Base-by-base conservation (phyloP, 2,329 filamentous ascomycete species). In the Colletotrichum limetticola region DNA sequence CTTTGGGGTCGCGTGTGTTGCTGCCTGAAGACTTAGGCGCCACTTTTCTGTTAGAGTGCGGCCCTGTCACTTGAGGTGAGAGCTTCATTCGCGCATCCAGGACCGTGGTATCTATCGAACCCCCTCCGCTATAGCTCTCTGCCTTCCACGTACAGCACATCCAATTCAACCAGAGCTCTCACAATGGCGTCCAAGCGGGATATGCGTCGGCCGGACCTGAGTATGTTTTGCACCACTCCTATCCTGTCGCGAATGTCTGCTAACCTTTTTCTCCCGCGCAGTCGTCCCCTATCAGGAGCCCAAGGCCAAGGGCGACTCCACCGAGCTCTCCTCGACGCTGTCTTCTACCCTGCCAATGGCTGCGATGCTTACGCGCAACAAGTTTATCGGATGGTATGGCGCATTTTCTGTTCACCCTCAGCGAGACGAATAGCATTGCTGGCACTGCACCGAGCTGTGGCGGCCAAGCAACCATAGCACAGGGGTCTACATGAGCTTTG, bases 311-410 rank as follows among this genome's bases (percentile, higher is more conserved):
- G 89, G 88, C 79, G 88, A 90, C 24, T 78, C 86, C 75, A 85
- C 89, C 76, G 95, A 98, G 80, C 89, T 97, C 82, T 87, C 90
- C 66, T 92, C 93, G 83, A 94, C 88, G 32, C 79, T 92, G 68
- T 86, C 89, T 32, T 96, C 92, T 80, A 97, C 95, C 46, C 87
- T 98, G 80, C 96, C 96, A 72, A 98, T 98, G 96, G 95, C 94
- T 71, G 95, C 95, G 75, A 97, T 98, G 89, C 97, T 98, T 82
- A 97, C 93, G 78, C 90, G 95, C 77, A 98, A 97, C 85, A 93
- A 94, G 89, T 97, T 90, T 79, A 85, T 92, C 71, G 91, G 91
- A 80, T 92, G 91, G 89, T 91, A 83, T 74, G 86, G 11, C 22
- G n/a, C 12, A 9, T 22, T 7, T 30, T 14, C 6, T 0, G 12